Base-by-base conservation (phyloP, 2,329 filamentous ascomycete species). In the Diaporthe vaccinii region DNA sequence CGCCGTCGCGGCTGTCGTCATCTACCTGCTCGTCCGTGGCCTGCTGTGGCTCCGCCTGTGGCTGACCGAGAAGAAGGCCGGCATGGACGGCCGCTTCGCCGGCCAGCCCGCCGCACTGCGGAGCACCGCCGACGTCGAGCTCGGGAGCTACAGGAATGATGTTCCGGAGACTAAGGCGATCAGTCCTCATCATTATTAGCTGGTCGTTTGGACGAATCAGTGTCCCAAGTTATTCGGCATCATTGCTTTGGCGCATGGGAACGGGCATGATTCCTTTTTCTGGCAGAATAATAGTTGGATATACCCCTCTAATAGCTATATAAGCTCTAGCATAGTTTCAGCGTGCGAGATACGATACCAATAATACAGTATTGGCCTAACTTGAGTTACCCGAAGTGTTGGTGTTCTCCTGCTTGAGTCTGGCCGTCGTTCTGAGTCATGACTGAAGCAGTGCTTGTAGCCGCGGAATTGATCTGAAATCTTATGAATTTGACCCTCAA, bases 21-120 rank as follows among this genome's bases (percentile, higher is more conserved):
- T 92, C 51, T 93, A 91, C 78, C 80, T 83, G 39, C 57, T 91
- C 25, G 87, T 87, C 17, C 88, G 86, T 85, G 83, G 82, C 1
- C 46, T 90, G 20, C 86, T 93, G 28, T 87, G 85, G 85, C 69
- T 89, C 76, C 85, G 91, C 28, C 80, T 84, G 59, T 88, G 86
- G 82, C 67, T 89, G 28, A 88, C 87, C 1, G 88, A 89, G 83
- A 83, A 77, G 12, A 87, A 85, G 82, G 78, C 87, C 70, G 82
- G 83, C 69, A 84, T 82, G 83, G 80, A 82, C 8, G 87, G 86
- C 75, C 87, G 85, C 82, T 84, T 86, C 78, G 83, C 82, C 2
- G 68, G 76, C 22, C 59, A 74, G 59, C 80, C 81, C 34, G 28
- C 49, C 2, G 46, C 31, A 46, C 80, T 76, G 31, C 58, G 76